Base-by-base conservation (phyloP, 345 rosid species). In the Aquilaria sinensis region DNA sequence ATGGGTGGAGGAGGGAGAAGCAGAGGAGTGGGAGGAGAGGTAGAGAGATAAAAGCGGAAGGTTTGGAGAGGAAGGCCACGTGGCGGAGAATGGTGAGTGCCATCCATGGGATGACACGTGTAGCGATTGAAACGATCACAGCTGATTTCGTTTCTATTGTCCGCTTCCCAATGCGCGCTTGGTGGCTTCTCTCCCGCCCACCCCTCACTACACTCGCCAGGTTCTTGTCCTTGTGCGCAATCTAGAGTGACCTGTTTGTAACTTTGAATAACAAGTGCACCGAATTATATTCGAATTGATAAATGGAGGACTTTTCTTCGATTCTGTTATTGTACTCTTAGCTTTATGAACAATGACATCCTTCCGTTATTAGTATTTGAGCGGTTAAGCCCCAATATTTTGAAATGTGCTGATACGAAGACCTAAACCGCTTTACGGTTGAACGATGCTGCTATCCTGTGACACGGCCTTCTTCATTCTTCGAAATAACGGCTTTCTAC, bases 81-180 rank as follows among this genome's bases (percentile, higher is more conserved):
- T 47, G 51, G 47, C 30, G 51, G 34, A 54, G 31, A 16, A 53
- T 3, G 5, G 60, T 37, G 43, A n/a, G 61, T 57, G 30, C 7
- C 6, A 9, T n/a, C 10, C 10, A 9, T 29, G 31, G 23, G 9
- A 4, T 0, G 70, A 74, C 79, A 74, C 69, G 75, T 80, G 69
- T 49, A 15, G 12, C 63, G 46, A 12, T 12, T 41, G 59, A 13
- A 30, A 31, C 14, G 31, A 12, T 4, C 53, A 32, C 16, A 45
- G 16, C 15, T 41, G 64, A 11, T 2, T 48, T 49, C 32, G 58
- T 31, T 7, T n/a, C 47, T 58, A 66, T 70, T 78, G 89, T 72
- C 94, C 96, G 92, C 58, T 85, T 90, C 92, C 78, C 70, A 41
- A 74, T 85, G 92, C 95, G 80, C 60, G 11, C 60, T 72, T 69